Percentiles rank a stretch among this genome's conserved stretches.
Conservation (phyloP, 192 early-diverging fungal species). For the Funneliformis mosseae region DNA sequence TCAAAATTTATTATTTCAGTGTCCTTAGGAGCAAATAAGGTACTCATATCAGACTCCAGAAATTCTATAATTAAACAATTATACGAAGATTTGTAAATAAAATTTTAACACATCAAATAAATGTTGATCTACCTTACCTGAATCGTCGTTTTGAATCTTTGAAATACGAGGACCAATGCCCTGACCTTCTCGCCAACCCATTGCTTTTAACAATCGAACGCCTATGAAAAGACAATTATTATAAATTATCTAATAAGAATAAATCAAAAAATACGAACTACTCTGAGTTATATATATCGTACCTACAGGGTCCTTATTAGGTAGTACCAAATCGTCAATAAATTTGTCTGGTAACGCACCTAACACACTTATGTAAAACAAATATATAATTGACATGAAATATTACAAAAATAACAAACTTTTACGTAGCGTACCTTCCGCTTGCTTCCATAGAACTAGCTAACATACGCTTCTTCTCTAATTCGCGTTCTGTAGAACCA, state of each 20-base stretch:
- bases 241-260: neutral
- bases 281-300: neutral
- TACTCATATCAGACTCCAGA: neutral
- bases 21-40: slow-evolving; percentile 63
- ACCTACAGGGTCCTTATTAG: slow-evolving; percentile 62
- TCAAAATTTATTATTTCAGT: slow-evolving; percentile 48
- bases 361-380: slow-evolving; percentile 36
- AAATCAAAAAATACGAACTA: neutral
- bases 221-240: slow-evolving; percentile 40
- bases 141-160: slow-evolving; percentile 38
- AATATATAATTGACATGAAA: neutral
- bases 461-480: slow-evolving; percentile 51
- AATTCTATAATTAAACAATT: neutral
- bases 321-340: slow-evolving; percentile 63
- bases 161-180: slow-evolving; percentile 75
- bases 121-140: slow-evolving; percentile 17
- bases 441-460: slow-evolving; percentile 45
- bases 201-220: slow-evolving; percentile 65
- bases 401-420: neutral
- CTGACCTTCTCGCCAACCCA: slow-evolving; percentile 91
- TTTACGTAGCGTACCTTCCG: slow-evolving; percentile 43
- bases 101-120: neutral
- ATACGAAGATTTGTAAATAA: neutral
- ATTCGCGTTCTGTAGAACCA: slow-evolving; percentile 64
- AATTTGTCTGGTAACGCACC: slow-evolving; percentile 50